phyloP scores from a whole-genome alignment of 352 stramenopile genomes.

The Elongisporangium anandrum region DNA sequence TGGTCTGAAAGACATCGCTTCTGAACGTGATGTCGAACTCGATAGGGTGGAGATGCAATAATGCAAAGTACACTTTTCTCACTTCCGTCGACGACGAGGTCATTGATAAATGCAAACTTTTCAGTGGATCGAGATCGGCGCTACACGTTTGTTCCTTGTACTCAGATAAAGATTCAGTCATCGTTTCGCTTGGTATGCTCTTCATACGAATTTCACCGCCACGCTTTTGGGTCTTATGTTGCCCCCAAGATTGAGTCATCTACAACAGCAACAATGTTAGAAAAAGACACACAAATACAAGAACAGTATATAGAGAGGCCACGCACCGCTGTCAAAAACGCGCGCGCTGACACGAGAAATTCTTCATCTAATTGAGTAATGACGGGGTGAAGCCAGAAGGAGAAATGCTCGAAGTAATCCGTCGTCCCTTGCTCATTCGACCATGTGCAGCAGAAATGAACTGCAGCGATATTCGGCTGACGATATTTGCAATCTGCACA shows the following conservation, averaged over 20 bases:
- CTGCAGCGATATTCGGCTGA: constrained; percentile 67
- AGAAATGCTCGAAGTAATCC: constrained; percentile 89
- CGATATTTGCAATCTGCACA: constrained; percentile 84
- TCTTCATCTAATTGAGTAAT: constrained; percentile 87
- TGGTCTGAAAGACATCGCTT: constrained; percentile 81
- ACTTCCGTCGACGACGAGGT: constrained; percentile 63
- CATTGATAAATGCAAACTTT: constrained; percentile 62
- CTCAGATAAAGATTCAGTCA: constrained; percentile 66
- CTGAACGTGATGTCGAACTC: constrained; percentile 87
- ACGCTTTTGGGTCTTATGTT: constrained; percentile 63
- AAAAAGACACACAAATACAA: too few relatives aligned
- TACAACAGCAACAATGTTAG: constrained; percentile 12
- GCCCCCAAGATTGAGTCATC: constrained; percentile 64
- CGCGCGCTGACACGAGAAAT: constrained; percentile 60
- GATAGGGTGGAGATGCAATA: constrained; percentile 85
- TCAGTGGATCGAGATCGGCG: constrained; percentile 75
- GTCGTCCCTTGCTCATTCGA: constrained; percentile 87
- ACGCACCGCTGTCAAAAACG: constrained; percentile 71
- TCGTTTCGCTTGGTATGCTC: constrained; percentile 78
- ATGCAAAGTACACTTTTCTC: constrained; percentile 85
- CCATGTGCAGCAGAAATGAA: constrained; percentile 89
- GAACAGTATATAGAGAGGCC: too few relatives aligned
- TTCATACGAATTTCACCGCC: constrained; percentile 78
- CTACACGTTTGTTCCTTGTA: constrained; percentile 76
- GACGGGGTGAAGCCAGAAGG: constrained; percentile 82